These are phyloP conservation scores for Pyrenochaeta sp. DNA, from an alignment of 2,329 filamentous ascomycete genomes.

Conservation along the genomic window DNA sequence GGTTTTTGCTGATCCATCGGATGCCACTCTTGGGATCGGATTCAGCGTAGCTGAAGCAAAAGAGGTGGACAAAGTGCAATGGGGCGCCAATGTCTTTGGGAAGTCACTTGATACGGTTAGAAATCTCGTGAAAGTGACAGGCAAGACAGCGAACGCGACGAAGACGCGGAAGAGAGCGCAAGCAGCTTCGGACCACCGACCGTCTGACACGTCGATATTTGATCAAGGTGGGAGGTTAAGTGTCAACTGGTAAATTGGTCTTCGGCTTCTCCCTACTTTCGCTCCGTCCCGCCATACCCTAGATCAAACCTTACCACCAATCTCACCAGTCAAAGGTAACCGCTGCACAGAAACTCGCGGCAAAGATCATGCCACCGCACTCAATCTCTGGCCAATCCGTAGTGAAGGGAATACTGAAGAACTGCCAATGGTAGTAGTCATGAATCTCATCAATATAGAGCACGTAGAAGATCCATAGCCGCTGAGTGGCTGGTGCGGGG, in stretches of 20 bases:
- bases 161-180: too few species aligned
- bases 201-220: too few species aligned
- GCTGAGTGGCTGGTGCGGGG: background rate
- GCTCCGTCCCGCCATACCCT: too few species aligned
- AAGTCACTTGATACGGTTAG: background rate
- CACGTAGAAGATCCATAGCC: conserved; percentile 1
- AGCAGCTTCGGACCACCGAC: too few species aligned
- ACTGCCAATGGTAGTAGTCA: conserved; percentile 1
- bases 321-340: background rate
- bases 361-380: background rate
- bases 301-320: too few species aligned
- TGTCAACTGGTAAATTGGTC: too few species aligned
- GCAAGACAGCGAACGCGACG: too few species aligned
- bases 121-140: background rate
- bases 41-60: conserved; percentile 1
- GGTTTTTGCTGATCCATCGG: conserved; percentile 8
- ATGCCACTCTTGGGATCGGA: conserved; percentile 5
- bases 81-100: conserved; percentile 8
- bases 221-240: too few species aligned
- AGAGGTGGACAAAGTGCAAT: conserved; percentile 1
- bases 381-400: background rate
- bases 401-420: background rate
- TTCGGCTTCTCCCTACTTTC: too few species aligned
- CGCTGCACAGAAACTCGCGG: background rate
- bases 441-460: conserved; percentile 1